Percentiles rank a stretch among this genome's conserved stretches.
Evolutionary conservation across 805 yeast species (phyloP).

Genomic region (Saccharomycopsis oosterbeekiorum): DNA sequence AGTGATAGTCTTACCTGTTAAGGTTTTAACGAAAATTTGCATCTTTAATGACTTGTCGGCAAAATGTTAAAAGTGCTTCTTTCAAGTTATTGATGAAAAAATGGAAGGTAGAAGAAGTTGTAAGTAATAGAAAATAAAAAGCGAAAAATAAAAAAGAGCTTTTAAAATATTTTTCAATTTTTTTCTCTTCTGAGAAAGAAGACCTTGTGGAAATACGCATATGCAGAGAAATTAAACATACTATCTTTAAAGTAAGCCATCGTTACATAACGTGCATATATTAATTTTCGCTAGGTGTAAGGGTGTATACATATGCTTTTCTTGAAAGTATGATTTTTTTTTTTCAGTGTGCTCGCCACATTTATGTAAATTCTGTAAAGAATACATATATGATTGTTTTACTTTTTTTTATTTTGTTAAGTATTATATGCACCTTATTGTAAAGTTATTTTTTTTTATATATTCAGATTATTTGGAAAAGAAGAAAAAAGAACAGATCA

Average conservation of each 20-base stretch:
- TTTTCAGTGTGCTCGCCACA: too few species aligned
- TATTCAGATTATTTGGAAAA: too few species aligned
- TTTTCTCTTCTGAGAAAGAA: background rate
- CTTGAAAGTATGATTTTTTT: too few species aligned
- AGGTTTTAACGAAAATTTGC: conserved; percentile 99
- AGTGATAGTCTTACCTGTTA: conserved; percentile 98
- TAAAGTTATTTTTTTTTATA: too few species aligned
- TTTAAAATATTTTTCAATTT: background rate
- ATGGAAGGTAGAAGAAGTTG: background rate
- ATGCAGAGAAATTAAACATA: too few species aligned
- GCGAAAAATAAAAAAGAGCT: background rate
- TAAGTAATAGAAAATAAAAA: background rate
- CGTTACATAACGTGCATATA: background rate
- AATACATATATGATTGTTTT: background rate
- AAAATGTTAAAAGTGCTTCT: conserved; percentile 21
- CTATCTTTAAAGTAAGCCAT: background rate
- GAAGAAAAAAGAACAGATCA: background rate
- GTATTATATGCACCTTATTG: background rate
- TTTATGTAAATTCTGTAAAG: too few species aligned
- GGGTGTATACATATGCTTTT: background rate
- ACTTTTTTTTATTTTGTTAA: background rate
- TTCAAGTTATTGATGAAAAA: conserved; percentile 11
- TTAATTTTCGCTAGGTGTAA: background rate
- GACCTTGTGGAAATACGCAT: background rate
- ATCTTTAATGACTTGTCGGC: conserved; percentile 46